Base-by-base conservation (phyloP, 192 early-diverging fungal genomes). In the Jimgerdemannia flammicorona region DNA sequence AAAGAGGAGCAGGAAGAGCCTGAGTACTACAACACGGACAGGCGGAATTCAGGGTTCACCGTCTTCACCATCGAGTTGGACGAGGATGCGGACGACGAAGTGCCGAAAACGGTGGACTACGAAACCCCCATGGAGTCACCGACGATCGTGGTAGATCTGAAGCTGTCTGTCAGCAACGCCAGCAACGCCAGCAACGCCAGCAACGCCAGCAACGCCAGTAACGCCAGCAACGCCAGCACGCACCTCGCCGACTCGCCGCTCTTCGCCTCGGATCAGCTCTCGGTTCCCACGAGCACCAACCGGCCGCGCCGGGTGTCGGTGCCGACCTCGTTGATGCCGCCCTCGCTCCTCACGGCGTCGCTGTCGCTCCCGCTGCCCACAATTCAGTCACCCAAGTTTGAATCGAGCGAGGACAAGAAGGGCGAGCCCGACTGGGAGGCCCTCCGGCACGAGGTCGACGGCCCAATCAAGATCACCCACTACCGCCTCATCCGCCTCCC, bases 401-500 rank as follows among this genome's bases (percentile, higher is more conserved):
- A 59, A 0, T 14, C 49, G 6, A 59, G 6, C 2, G 49, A 59
- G 2, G 49, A 59, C 49, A 59, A 59, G 49, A 59, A 59, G 49
- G 49, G 14, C 6, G 49, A 59, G 14, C 49, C 49, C 49, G 49
- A 59, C 14, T 59, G 49, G 49, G 49, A 59, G 8, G 49, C 49
- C 14, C 49, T 59, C 49, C 49, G 49, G 8, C 49, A 14, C 14
- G 49, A 59, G 49, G 8, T 59, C 42, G 78, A 76, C 49, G 80
- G 80, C n/a, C 80, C 80, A 0, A 72, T 81, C 29, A 78, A 77
- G 80, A 43, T 81, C 19, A 81, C 77, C 40, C 6, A 70, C 11
- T 75, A 77, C 4, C 69, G 77, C 6, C 72, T 81, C 20, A 76
- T 77, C 3, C 80, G 78, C 54, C 82, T 85, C 66, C 84, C 84